phyloP scores from a whole-genome alignment of 371 early-diverging fungal species.

The Dichotomocladium elegans region DNA sequence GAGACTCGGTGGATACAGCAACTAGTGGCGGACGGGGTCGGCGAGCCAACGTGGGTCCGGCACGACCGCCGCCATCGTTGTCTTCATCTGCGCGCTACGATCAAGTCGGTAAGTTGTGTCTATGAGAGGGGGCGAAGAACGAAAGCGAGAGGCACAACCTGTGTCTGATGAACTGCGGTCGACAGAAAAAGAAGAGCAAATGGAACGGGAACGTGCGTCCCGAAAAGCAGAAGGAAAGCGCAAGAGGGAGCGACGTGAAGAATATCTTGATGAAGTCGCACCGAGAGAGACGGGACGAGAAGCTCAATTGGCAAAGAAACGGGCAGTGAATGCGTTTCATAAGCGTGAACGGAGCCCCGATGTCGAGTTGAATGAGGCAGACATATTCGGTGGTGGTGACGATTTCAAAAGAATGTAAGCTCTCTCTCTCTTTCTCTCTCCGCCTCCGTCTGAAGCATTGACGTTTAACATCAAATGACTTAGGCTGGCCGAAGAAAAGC shows the following conservation, averaged over 20 bases:
- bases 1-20: constrained; percentile 62
- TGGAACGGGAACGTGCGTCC: constrained; percentile 40
- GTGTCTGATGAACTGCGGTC: background rate
- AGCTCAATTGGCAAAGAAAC: constrained; percentile 63
- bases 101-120: constrained; percentile 3
- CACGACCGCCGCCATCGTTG: constrained; percentile 18
- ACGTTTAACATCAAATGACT: background rate
- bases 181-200: constrained; percentile 53
- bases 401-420: constrained; percentile 47
- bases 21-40: constrained; percentile 33
- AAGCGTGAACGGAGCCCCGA: constrained; percentile 71
- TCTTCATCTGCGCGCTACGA: constrained; percentile 8
- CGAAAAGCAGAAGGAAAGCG: constrained; percentile 52
- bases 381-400: constrained; percentile 71
- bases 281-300: constrained; percentile 82
- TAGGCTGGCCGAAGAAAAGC: constrained; percentile 47
- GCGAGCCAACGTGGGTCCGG: constrained; percentile 32
- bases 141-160: background rate
- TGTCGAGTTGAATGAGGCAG: constrained; percentile 69
- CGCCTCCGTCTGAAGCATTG: background rate
- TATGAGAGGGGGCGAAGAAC: no score
- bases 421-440: no score
- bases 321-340: constrained; percentile 61
- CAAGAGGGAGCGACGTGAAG: constrained; percentile 52
- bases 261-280: constrained; percentile 73